Base-by-base conservation (phyloP, 495 filamentous ascomycete species). In the Cairneyella variabilis region DNA sequence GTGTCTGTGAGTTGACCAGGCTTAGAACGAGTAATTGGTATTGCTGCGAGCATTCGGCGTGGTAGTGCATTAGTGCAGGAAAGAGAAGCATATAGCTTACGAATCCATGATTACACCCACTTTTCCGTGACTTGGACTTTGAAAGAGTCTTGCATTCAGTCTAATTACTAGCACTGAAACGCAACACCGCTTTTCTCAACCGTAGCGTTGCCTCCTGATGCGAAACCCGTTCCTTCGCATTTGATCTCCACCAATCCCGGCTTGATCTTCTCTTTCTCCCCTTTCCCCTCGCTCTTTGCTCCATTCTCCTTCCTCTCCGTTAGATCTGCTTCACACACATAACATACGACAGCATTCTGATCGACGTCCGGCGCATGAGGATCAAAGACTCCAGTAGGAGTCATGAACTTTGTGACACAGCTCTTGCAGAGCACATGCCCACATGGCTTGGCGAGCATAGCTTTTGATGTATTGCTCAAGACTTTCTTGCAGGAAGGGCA, bases 181-280 rank as follows among this genome's bases (percentile, higher is more conserved):
- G 86, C 87, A 6, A 95, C 83, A 0, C 87, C 87, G 22, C 73
- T 69, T 69, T 84, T 95, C 69, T 86, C 86, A 17, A 89, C 90
- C 60, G 86, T 80, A 63, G 87, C 96, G 27, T 80, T 79, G 4
- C 93, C 93, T 14, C 88, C 84, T 1, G 87, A 85, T 2, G 93
- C 90, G 72, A 95, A 98, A 1, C 93, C 93, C 0, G 93, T 98
- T 0, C 93, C 93, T 57, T 97, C 92, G 23, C 85, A 86, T 56
- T 80, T 84, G 40, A 98, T 79, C 66, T 89, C 84, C 9, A 97
- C 90, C 25, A 96, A 56, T 2, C 93, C 92, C 0, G 90, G 83
- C 57, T 73, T 82, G 32, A 89, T 73, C 45, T 65, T 76, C 11
- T 76, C 75, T 59, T 83, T 85, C 18, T 78, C 72, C 10, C 67